Evolutionary conservation across 352 stramenopile species (phyloP), one percentile per base, ranked within the genome.

Genomic region (Phytophthora meadii): DNA sequence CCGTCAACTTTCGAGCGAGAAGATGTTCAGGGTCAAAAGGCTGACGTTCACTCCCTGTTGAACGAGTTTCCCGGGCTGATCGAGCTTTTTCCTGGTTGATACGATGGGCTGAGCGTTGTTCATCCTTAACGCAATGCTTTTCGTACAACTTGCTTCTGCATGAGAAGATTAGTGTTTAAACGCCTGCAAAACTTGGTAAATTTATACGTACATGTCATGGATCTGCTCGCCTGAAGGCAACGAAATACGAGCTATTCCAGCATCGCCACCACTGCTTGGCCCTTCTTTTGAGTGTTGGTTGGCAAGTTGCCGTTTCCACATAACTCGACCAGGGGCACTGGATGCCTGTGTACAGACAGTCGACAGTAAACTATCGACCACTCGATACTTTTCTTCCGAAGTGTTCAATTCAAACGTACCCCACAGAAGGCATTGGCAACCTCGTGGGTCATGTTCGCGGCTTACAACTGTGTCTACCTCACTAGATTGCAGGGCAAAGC

Each of bases 211-310:
- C 78, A 91, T 91, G 45, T 91, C 80, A 68, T 89, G 78, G 61
- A 91, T 89, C 61, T 88, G 78, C 27, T 91, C 80, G 45, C 80
- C 82, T 36, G 86, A 89, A 7, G 80, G 82, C 15, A 89, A 49
- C 17, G 72, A 84, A 48, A 89, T 87, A 50, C 74, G 81, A 17
- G 70, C 54, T 14, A 76, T 54, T 25, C 25, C 41, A 28, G 48
- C 22, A 37, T 70, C 60, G 19, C 54, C 48, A 12, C 54, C 54
- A 37, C 39, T 65, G 12, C 24, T 45, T 58, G 53, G 44, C 11
- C 51, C 36, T 34, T 69, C 59, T 10, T 36, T 73, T n/a, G 50
- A 64, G 41, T 68, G 62, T 41, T 78, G 57, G 10, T 76, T 74
- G 0, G 76, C 65, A 45, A 86, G 53, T 49, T 89, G 71, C 11